Evolutionary conservation across 306 rosid species (phyloP).

Genomic region (Alnus rubra): DNA sequence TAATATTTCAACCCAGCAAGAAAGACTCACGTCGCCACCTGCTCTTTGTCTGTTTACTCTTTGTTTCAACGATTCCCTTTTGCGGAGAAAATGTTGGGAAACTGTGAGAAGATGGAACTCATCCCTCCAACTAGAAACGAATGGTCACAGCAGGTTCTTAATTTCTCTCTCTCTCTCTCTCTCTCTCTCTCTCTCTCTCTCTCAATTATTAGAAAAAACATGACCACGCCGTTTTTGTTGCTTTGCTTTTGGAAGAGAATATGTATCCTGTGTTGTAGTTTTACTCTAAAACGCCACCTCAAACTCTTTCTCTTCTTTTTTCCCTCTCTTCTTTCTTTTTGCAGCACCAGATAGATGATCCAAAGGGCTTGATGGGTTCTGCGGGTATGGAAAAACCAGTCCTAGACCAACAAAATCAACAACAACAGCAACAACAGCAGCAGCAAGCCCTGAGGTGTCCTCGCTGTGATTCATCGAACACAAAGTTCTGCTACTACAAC

Average conservation of each 20-base stretch:
- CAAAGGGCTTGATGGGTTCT: conserved; percentile 52
- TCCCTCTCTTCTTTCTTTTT: neutral
- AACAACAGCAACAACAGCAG: conserved; percentile 47
- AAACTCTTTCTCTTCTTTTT: conserved; percentile 23
- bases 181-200: conserved; percentile 36
- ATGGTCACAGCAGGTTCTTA: conserved; percentile 80
- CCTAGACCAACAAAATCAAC: conserved; percentile 33
- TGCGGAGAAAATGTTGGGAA: conserved; percentile 53
- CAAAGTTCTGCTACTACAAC: conserved; percentile 96
- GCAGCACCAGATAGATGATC: conserved; percentile 55
- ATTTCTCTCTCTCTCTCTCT: conserved; percentile 16
- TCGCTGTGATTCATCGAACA: conserved; percentile 91
- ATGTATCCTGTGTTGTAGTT: conserved; percentile 48
- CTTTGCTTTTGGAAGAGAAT: conserved; percentile 86
- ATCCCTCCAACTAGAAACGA: conserved; percentile 56
- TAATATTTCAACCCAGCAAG: conserved; percentile 38
- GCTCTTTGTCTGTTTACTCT: conserved; percentile 69
- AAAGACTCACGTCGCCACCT: conserved; percentile 54
- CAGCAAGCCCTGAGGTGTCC: conserved; percentile 67
- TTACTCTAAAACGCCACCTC: conserved; percentile 55
- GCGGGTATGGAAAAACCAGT: conserved; percentile 62
- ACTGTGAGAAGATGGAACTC: conserved; percentile 59
- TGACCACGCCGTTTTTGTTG: conserved; percentile 70
- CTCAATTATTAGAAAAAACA: conserved; percentile 77
- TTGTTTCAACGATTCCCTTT: conserved; percentile 62